These are phyloP conservation scores for Cryptococcus sp. DNA, from an alignment of 1,284 basidiomycete genomes.

Conservation along the genomic window DNA sequence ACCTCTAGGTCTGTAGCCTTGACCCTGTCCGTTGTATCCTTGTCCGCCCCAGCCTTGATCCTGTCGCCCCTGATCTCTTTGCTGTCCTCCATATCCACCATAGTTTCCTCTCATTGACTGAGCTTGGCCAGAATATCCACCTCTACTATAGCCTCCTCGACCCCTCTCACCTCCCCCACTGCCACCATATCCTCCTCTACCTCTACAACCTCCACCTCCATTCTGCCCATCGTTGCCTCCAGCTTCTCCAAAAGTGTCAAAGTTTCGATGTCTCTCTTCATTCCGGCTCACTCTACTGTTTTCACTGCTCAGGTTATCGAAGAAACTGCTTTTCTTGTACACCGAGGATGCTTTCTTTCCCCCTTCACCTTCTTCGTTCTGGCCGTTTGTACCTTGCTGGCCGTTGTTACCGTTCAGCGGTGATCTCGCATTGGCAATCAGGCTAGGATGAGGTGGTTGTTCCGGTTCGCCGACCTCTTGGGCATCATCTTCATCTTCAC, in stretches of 20 bases:
- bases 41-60: background rate
- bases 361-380: background rate
- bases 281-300: conserved; percentile 29
- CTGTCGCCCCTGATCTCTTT: background rate
- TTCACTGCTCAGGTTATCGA: conserved; percentile 34
- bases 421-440: background rate
- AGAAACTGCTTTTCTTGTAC: conserved; percentile 42
- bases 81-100: conserved; percentile 8
- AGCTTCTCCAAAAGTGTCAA: conserved; percentile 44
- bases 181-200: conserved; percentile 15
- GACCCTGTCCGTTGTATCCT: background rate
- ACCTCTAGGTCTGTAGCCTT: background rate
- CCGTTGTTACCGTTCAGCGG: background rate
- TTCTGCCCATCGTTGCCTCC: conserved; percentile 18
- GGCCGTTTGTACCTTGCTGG: too few species aligned
- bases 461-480: conserved; percentile 13
- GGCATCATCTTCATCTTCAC: conserved; percentile 1
- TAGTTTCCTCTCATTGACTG: conserved; percentile 5
- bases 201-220: conserved; percentile 5
- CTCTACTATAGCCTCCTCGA: conserved; percentile 1
- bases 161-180: conserved; percentile 8
- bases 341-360: conserved; percentile 3
- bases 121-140: conserved; percentile 6
- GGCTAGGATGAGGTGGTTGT: conserved; percentile 24
- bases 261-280: conserved; percentile 41